Percentiles rank a stretch among this genome's conserved stretches.
phyloP scores from a whole-genome alignment of 2,329 filamentous ascomycete genomes.

The Scedosporium aurantiacum region DNA sequence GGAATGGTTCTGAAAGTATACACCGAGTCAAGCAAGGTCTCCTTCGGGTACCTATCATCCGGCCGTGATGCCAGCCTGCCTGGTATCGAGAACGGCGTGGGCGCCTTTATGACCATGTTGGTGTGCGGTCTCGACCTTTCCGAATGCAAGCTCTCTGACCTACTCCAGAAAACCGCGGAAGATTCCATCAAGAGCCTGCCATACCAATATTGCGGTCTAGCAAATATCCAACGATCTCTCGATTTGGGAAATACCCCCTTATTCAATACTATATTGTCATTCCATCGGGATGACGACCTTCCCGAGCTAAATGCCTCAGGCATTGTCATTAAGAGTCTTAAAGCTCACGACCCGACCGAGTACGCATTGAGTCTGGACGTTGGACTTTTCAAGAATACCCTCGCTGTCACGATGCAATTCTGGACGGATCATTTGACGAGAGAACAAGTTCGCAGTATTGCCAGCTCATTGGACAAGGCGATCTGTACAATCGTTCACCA shows the following conservation, averaged over 20 bases:
- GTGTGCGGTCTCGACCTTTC: conserved; percentile 29
- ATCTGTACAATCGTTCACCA: not conserved
- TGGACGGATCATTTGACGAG: not conserved
- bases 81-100: conserved; percentile 35
- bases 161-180: conserved; percentile 19
- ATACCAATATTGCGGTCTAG: not conserved
- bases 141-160: conserved; percentile 22
- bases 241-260: not conserved
- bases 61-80: conserved; percentile 40
- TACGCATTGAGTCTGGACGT: not conserved
- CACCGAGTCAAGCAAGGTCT: conserved; percentile 33
- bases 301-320: not conserved
- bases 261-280: not conserved
- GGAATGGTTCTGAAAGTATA: conserved; percentile 17
- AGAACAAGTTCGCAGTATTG: not conserved
- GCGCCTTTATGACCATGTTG: conserved; percentile 44
- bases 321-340: not conserved
- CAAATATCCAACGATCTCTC: not conserved
- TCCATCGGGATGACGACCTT: not conserved
- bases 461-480: not conserved
- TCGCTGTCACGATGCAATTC: not conserved
- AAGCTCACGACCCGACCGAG: not conserved
- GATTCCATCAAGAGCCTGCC: not conserved
- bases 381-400: not conserved
- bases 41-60: conserved; percentile 42